Base-by-base conservation (phyloP, 1,284 basidiomycete species). In the Serendipita sp. region DNA sequence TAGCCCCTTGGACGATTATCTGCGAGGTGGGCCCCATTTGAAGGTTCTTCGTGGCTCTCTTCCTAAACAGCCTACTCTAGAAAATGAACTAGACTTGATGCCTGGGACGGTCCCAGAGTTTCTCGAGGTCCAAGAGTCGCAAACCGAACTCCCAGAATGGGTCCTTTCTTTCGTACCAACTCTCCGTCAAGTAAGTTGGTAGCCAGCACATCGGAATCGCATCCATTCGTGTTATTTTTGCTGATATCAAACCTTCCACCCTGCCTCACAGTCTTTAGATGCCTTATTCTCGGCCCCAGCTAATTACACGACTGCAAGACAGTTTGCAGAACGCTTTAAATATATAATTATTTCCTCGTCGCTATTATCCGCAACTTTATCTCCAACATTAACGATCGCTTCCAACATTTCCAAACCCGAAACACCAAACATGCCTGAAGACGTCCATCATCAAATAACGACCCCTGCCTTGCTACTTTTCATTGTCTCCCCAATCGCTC, bases 291-390 rank as follows among this genome's bases (percentile, higher is more conserved):
- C 35, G 61, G 66, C 53, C 65, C 61, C 58, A 60, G 55, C 64
- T 50, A 64, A 49, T 60, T 65, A 66, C n/a, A 65, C 71, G 10
- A 65, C 70, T 26, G 68, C 70, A 60, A 71, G 67, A 60, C 69
- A 71, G 45, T 87, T 89, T 67, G 80, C 82, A 13, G 88, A 91
- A 72, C 83, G 81, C 58, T 90, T 91, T 79, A 89, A 89, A 72
- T 90, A 90, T 77, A 82, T 81, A 64, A 80, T 91, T n/a, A 89
- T 91, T 64, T 88, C 88, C 2, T 90, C 88, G 0, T 82, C 87
- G 2, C 76, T 90, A 5, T 77, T 91, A 17, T 81, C 85, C 2
- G 70, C 78, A 3, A 66, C 66, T 22, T 62, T 67, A 17, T 42
- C 67, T 15, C 62, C 65, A 26, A 42, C 65, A 32, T 61, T 63